Base-by-base conservation (phyloP, 495 filamentous ascomycete genomes). In the Aspergillus carlsbadensis region DNA sequence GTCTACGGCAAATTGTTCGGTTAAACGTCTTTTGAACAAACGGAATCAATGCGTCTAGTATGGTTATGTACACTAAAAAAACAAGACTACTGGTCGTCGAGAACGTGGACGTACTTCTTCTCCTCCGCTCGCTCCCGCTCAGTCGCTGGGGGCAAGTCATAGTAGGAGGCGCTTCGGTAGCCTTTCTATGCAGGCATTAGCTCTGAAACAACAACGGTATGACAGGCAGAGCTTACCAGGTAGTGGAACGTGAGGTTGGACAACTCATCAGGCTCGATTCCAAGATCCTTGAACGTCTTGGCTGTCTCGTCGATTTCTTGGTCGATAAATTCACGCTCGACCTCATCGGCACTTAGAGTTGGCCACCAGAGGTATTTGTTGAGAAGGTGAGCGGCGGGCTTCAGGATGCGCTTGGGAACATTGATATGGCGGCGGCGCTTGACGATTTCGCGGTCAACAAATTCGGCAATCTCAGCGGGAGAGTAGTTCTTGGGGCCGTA, bases 241-340 rank as follows among this genome's bases (percentile, higher is more conserved):
- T 98, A 98, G 66, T 94, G 87, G 73, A 89, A 96, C 48, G 90
- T 94, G 63, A 88, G 82, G 68, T 87, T 83, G 71, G 80, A 85
- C 59, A 98, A 78, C 47, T 96, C 90, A 39, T 81, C 87, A 17
- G 92, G 88, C 73, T 88, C 85, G 64, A 99, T 95, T 47, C 84
- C 90, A 40, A 99, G 78, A 69, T 98, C 92, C 74, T 87, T 87
- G 81, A 98, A 96, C 6, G 95, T 97, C 82, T 96, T 98, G 45
- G 94, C 93, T 3, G 77, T 85, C 42, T 81, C 81, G 76, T 99
- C 94, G 65, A 99, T 94, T 63, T 83, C 80, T 72, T 98, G 95
- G 71, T 98, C 89, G 61, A 95, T 84, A 78, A 94, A 97, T 72
- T 99, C 92, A 41, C 89, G 80, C 80, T 96, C 92, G 13, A 99